Conservation (phyloP, 23 red algal species). For the Gracilaria vermiculophylla region DNA sequence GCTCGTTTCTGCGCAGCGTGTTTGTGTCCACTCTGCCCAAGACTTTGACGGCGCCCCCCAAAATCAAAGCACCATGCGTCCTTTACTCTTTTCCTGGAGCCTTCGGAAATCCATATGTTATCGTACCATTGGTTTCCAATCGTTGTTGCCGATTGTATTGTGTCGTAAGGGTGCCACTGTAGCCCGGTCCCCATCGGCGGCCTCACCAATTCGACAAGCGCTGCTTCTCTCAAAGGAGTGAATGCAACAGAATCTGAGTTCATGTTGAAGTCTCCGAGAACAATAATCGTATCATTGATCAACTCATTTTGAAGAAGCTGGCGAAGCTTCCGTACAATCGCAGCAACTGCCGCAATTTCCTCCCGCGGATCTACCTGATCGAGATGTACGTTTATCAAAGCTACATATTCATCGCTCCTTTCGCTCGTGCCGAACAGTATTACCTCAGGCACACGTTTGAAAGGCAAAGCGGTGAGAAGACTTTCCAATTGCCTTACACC, state of each 20-base stretch:
- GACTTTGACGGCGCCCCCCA: conserved; percentile 15
- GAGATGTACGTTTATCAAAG: conserved; percentile 43
- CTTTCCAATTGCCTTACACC: neutral
- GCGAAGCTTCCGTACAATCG: conserved; percentile 11
- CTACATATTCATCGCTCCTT: neutral
- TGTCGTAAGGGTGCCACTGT: conserved; percentile 11
- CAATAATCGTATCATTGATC: neutral
- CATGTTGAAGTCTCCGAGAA: conserved; percentile 55
- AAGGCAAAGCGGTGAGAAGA: neutral
- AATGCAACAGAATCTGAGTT: conserved; percentile 44
- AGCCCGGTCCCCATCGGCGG: neutral
- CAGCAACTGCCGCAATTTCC: conserved; percentile 10
- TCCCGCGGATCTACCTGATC: conserved; percentile 15
- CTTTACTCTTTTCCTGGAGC: neutral
- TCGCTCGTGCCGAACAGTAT: neutral
- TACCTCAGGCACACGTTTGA: conserved; percentile 14
- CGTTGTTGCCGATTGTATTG: conserved; percentile 25
- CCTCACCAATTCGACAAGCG: conserved; percentile 43
- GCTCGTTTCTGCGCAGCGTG: conserved; percentile 18
- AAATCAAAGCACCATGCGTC: conserved; percentile 64
- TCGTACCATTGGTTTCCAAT: conserved; percentile 58
- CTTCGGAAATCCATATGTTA: conserved; percentile 44
- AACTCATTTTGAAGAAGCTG: neutral
- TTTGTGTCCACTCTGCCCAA: conserved; percentile 24
- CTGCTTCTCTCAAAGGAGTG: neutral